Conservation (phyloP, 257 asterid species). For the Petunia secreta region DNA sequence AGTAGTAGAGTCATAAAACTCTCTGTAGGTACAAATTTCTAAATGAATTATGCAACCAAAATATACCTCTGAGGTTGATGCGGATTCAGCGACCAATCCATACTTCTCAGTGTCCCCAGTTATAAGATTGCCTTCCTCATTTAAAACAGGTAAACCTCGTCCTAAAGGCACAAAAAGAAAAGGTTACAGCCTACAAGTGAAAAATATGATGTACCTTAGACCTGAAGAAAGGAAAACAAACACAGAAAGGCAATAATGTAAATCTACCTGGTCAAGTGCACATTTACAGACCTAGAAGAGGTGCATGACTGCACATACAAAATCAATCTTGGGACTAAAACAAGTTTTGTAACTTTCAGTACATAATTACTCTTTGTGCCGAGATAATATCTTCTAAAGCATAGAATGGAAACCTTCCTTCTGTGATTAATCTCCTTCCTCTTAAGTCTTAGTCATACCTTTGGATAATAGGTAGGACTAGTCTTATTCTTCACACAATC, state of each 20-base stretch:
- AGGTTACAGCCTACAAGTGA: not conserved
- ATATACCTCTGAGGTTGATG: conserved; percentile 80
- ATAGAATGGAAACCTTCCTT: not conserved
- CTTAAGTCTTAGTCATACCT: not conserved
- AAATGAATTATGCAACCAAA: not conserved
- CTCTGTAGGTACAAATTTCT: not conserved
- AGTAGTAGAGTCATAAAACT: not conserved
- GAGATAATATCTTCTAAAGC: conserved; percentile 2
- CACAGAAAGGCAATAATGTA: not conserved
- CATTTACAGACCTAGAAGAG: not conserved
- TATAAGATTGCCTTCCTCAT: conserved; percentile 83
- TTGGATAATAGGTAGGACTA: conserved; percentile 1
- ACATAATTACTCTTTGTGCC: not conserved
- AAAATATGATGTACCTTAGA: not conserved
- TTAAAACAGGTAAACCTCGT: conserved; percentile 78
- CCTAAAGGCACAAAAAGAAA: conserved; percentile 42
- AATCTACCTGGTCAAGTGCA: not conserved
- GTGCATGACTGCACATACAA: not conserved
- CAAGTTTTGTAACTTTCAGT: not conserved
- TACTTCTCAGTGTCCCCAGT: conserved; percentile 67
- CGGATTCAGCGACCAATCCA: conserved; percentile 53
- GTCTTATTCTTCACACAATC: not conserved
- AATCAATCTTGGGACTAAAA: not conserved
- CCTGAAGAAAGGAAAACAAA: not conserved
- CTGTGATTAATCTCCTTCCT: not conserved